phyloP scores from a whole-genome alignment of 352 stramenopile genomes.

The Globisporangium recalcitrans region DNA sequence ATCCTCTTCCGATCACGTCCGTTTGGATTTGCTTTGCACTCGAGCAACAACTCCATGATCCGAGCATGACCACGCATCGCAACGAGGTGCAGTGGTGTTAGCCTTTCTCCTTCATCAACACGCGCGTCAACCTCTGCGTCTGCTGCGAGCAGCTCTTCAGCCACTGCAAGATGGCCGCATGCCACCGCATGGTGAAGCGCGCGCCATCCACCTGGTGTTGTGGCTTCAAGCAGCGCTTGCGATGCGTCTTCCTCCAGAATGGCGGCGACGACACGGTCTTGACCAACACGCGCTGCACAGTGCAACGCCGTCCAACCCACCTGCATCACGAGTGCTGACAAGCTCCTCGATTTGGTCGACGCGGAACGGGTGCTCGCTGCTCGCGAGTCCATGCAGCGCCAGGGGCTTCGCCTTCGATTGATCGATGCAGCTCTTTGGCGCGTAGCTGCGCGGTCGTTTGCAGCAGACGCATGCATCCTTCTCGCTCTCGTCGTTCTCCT shows the following conservation, averaged over 20 bases:
- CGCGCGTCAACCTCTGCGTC: conserved; percentile 9
- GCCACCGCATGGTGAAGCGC: conserved; percentile 12
- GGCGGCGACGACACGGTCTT: conserved; percentile 2
- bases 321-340: background rate
- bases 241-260: conserved; percentile 4
- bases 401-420: conserved; percentile 5
- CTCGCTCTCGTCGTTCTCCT: conserved; percentile 13
- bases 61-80: background rate
- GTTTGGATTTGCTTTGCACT: conserved; percentile 7
- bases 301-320: conserved; percentile 11
- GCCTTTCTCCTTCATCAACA: background rate
- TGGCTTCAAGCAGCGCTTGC: conserved; percentile 6
- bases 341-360: conserved; percentile 8
- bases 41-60: conserved; percentile 11
- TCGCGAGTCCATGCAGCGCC: conserved; percentile 13
- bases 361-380: conserved; percentile 3
- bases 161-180: background rate
- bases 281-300: conserved; percentile 3
- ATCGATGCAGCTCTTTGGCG: conserved; percentile 13
- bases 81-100: conserved; percentile 7
- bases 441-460: conserved; percentile 10
- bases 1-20: too few relatives aligned
- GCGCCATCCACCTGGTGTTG: conserved; percentile 10
- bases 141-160: conserved; percentile 7
- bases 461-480: conserved; percentile 2